Evolutionary conservation across 108 stramenopile genomes (phyloP).

Genomic region (Cyclotella choctawhatcheeana): DNA sequence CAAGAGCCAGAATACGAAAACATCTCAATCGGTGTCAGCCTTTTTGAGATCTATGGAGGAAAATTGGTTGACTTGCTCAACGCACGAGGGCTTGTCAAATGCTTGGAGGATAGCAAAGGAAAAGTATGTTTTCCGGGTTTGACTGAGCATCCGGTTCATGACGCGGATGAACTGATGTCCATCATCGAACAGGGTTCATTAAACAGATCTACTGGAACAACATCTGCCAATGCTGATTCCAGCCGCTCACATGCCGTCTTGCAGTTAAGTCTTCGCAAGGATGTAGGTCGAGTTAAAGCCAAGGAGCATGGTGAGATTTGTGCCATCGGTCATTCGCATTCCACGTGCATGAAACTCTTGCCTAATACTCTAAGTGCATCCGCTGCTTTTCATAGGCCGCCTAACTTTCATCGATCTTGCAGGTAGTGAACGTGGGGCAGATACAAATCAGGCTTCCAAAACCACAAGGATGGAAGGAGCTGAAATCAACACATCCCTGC

Average conservation of each 20-base stretch:
- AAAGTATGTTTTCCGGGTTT: conserved; percentile 95
- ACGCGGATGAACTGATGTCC: conserved; percentile 86
- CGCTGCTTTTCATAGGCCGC: conserved; percentile 60
- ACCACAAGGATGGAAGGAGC: conserved; percentile 96
- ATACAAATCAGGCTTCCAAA: conserved; percentile 91
- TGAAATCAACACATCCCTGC: conserved; percentile 97
- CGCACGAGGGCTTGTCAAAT: conserved; percentile 81
- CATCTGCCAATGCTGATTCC: conserved; percentile 90
- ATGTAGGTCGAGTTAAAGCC: conserved; percentile 56
- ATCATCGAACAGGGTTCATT: conserved; percentile 90
- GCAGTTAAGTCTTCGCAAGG: conserved; percentile 81
- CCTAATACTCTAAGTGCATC: background rate
- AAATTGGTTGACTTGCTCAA: conserved; percentile 96
- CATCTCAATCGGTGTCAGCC: conserved; percentile 78
- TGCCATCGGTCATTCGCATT: background rate
- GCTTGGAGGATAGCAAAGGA: conserved; percentile 94
- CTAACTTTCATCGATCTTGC: conserved; percentile 97
- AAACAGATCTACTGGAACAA: conserved; percentile 96
- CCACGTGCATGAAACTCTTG: background rate
- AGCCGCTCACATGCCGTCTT: conserved; percentile 96
- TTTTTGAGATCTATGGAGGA: conserved; percentile 99
- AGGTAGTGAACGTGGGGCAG: conserved; percentile 96
- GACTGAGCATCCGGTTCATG: conserved; percentile 75
- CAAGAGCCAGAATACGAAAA: conserved; percentile 61
- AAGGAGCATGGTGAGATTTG: conserved; percentile 64